Conservation (phyloP, 768 basidiomycete genomes). For the Suillus variegatus region DNA sequence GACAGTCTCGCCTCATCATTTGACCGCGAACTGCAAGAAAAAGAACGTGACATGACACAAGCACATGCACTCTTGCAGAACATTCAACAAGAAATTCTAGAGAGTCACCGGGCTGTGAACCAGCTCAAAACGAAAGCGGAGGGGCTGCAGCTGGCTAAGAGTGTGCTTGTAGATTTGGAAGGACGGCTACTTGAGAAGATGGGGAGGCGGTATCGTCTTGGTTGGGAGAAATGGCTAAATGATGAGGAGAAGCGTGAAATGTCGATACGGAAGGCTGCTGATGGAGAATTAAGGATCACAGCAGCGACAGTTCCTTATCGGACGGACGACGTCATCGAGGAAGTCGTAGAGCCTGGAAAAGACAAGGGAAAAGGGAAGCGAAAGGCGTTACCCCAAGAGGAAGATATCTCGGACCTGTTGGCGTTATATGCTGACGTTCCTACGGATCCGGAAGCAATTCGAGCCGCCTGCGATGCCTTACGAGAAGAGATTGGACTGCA, state of each 20-base stretch:
- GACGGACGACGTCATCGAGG: constrained; percentile 49
- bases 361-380: constrained; percentile 59
- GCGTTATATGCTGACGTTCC: constrained; percentile 60
- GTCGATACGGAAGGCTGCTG: constrained; percentile 59
- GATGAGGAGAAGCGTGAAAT: constrained; percentile 82
- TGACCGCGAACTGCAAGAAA: constrained; percentile 88
- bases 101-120: constrained; percentile 74
- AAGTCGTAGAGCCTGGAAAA: constrained; percentile 36
- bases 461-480: constrained; percentile 56
- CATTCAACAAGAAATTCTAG: constrained; percentile 88
- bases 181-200: constrained; percentile 70
- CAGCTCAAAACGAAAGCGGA: constrained; percentile 73
- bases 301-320: constrained; percentile 46
- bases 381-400: constrained; percentile 47
- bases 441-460: constrained; percentile 54
- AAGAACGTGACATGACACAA: constrained; percentile 89
- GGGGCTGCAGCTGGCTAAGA: constrained; percentile 60
- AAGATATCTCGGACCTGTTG: constrained; percentile 67
- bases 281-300: constrained; percentile 54
- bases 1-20: constrained; percentile 87
- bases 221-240: constrained; percentile 92
- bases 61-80: constrained; percentile 84
- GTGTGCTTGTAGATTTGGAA: constrained; percentile 62
- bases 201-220: constrained; percentile 77
- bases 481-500: constrained; percentile 66